These are phyloP conservation scores for Mucor saturninus DNA, from an alignment of 371 early-diverging fungal genomes.

Conservation along the genomic window DNA sequence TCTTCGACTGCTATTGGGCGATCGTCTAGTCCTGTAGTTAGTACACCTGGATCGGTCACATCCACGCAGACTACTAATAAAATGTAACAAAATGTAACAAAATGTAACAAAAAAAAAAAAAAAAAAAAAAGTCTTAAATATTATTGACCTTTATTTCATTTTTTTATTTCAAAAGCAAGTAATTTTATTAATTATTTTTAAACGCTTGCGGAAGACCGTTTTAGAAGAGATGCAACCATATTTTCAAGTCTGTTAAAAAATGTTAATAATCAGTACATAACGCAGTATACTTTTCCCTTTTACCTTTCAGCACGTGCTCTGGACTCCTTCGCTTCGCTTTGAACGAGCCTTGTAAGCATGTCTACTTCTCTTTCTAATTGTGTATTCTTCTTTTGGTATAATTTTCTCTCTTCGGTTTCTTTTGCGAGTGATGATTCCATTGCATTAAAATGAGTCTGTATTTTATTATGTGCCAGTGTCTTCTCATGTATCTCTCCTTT, in stretches of 20 bases:
- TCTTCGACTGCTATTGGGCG: slow-evolving; percentile 7
- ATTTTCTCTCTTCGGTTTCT: slow-evolving; percentile 22
- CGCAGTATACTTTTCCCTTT: neutral
- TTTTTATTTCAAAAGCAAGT: too few relatives aligned
- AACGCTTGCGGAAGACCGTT: neutral
- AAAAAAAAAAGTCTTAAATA: too few relatives aligned
- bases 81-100: neutral
- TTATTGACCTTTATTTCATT: too few relatives aligned
- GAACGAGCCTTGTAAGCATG: slow-evolving; percentile 21
- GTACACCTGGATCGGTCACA: neutral
- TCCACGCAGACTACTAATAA: neutral
- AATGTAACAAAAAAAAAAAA: neutral
- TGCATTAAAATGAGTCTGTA: slow-evolving; percentile 2
- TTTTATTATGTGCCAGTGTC: slow-evolving; percentile 6
- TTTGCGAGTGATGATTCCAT: slow-evolving; percentile 10
- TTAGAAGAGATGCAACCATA: slow-evolving; percentile 9
- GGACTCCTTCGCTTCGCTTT: slow-evolving; percentile 33
- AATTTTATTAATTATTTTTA: neutral
- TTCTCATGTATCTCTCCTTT: slow-evolving; percentile 18
- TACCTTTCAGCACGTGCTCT: slow-evolving; percentile 33
- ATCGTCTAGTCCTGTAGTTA: slow-evolving; percentile 9
- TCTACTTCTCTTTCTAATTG: slow-evolving; percentile 28
- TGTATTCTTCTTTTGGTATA: slow-evolving; percentile 11
- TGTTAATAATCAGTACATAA: neutral
- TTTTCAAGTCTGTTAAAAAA: slow-evolving; percentile 12